Evolutionary conservation across 2,329 filamentous ascomycete species (phyloP).

Genomic region (Alternaria dauci): DNA sequence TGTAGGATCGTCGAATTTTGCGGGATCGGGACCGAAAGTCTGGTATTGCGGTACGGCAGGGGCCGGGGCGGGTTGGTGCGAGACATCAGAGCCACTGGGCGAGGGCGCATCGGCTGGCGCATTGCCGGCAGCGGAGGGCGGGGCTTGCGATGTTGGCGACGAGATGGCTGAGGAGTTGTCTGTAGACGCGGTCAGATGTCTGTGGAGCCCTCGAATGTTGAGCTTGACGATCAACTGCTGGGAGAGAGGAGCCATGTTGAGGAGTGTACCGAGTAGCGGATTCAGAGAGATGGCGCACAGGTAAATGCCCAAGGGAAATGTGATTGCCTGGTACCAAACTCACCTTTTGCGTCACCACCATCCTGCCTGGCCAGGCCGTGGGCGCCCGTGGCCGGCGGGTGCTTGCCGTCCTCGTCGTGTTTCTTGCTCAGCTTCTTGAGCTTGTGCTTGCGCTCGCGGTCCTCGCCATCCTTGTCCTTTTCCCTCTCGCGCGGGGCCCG

Average conservation of each 20-base stretch:
- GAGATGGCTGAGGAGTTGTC: constrained; percentile 52
- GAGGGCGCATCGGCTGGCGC: constrained; percentile 71
- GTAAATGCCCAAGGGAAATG: not conserved
- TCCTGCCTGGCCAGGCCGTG: constrained; percentile 71
- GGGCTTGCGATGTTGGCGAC: constrained; percentile 54
- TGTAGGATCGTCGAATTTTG: constrained; percentile 89
- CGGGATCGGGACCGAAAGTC: constrained; percentile 91
- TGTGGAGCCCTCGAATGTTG: not conserved
- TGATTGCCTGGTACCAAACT: constrained; percentile 11
- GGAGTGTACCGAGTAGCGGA: not conserved
- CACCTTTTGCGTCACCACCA: constrained; percentile 66
- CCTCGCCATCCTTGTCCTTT: constrained; percentile 59
- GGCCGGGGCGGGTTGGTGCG: constrained; percentile 67
- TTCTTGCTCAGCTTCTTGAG: constrained; percentile 75
- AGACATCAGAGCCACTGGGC: constrained; percentile 61
- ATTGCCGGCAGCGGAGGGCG: constrained; percentile 58
- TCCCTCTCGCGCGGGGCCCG: constrained; percentile 61
- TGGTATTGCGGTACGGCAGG: constrained; percentile 76
- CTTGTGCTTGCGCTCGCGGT: constrained; percentile 56
- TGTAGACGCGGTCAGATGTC: constrained; percentile 24
- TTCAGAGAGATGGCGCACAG: not conserved
- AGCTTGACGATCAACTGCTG: constrained; percentile 5
- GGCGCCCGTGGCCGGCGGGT: constrained; percentile 68
- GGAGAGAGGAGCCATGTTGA: not conserved
- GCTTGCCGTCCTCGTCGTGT: constrained; percentile 73